A percentile compares a stretch with the other conserved stretches of the same genome.
Evolutionary conservation across 176 grass and related monocot genomes (phyloP).

Genomic region (Themeda triandra): DNA sequence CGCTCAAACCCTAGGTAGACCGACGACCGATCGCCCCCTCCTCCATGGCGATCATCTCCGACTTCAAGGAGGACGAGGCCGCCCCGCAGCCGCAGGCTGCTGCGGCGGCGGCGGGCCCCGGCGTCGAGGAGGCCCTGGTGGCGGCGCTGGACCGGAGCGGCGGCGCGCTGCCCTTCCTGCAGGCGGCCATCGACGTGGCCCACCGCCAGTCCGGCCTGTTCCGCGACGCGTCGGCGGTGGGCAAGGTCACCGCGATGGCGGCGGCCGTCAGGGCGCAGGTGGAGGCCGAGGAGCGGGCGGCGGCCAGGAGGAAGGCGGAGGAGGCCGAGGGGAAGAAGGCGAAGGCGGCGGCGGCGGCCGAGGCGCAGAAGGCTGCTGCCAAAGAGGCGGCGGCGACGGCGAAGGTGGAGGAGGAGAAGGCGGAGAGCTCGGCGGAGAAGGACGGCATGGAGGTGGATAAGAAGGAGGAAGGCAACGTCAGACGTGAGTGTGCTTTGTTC

Average conservation of each 20-base stretch:
- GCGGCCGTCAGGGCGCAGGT: slow-evolving; percentile 60
- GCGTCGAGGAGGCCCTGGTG: slow-evolving; percentile 50
- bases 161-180: slow-evolving; percentile 56
- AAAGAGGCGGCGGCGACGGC: slow-evolving; percentile 26
- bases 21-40: not conserved
- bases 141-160: slow-evolving; percentile 59
- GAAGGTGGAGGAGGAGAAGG: slow-evolving; percentile 6
- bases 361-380: slow-evolving; percentile 30
- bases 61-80: slow-evolving; percentile 66
- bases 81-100: not conserved
- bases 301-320: slow-evolving; percentile 34
- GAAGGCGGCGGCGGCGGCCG: not conserved
- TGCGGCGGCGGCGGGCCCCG: not conserved
- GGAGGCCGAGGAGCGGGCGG: slow-evolving; percentile 58
- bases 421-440: slow-evolving; percentile 22
- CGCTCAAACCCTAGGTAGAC: not conserved
- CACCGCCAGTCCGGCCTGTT: slow-evolving; percentile 61
- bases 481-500: slow-evolving; percentile 44
- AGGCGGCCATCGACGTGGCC: slow-evolving; percentile 66
- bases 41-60: slow-evolving; percentile 85
- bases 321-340: slow-evolving; percentile 34
- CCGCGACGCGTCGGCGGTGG: slow-evolving; percentile 47
- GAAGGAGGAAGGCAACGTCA: slow-evolving; percentile 42
- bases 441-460: slow-evolving; percentile 32
- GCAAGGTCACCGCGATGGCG: slow-evolving; percentile 52